These are phyloP conservation scores for Solanum virginianum DNA, from an alignment of 257 asterid genomes.

Conservation along the genomic window DNA sequence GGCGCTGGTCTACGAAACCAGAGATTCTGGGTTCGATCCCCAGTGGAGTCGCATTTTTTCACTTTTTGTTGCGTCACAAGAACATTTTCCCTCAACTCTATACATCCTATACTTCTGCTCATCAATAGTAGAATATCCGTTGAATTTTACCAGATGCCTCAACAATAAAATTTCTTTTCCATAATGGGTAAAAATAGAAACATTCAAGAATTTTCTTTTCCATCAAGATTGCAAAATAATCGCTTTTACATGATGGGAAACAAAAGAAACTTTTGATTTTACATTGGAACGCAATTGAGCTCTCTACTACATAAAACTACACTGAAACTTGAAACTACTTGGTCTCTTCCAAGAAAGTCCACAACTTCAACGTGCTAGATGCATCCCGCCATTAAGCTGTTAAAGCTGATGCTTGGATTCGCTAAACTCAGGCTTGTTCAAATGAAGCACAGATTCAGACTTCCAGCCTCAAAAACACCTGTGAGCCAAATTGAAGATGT, in stretches of 20 bases:
- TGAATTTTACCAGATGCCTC: not conserved
- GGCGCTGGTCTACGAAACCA: conserved; percentile 99
- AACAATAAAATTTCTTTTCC: not conserved
- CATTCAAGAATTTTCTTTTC: not conserved
- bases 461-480: not conserved
- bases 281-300: not conserved
- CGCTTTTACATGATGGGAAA: not conserved
- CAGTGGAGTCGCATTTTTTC: conserved; percentile 13
- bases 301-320: not conserved
- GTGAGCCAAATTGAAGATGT: not conserved
- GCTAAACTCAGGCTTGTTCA: not conserved
- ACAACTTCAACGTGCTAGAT: not conserved
- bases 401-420: not conserved
- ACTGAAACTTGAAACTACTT: not conserved
- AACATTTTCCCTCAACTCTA: no score
- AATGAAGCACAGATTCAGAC: not conserved
- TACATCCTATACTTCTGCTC: not conserved
- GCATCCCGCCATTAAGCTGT: not conserved
- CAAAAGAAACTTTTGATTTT: no score
- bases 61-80: no score
- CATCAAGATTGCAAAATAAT: not conserved
- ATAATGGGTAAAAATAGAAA: not conserved
- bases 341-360: not conserved
- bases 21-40: conserved; percentile 99
- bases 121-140: not conserved